Base-by-base conservation (phyloP, 2,329 filamentous ascomycete genomes). In the Aspergillus pseudoglaucus region DNA sequence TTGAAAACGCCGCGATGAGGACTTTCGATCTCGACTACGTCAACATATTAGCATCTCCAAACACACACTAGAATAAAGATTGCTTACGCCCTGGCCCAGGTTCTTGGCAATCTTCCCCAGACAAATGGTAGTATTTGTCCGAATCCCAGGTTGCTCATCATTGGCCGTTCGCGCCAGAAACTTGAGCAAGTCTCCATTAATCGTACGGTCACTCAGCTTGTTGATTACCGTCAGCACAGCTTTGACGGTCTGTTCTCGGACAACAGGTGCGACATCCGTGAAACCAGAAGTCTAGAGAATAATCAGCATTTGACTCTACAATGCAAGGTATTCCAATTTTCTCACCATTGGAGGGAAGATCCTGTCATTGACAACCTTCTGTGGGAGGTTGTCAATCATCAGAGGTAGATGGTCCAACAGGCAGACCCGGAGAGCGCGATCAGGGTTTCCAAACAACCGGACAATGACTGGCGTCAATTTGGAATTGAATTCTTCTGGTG, bases 91-190 rank as follows among this genome's bases (percentile, higher is more conserved):
- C 1, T 80, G 75, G 1, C 89, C 88, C 1, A 98, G 75, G 59
- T 95, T 87, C 59, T 89, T 90, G 12, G 93, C 90, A 58, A 98
- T 96, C 63, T 96, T 97, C 18, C 93, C 93, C 0, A 98, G 73
- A 64, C 91, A 97, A 47, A 98, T 98, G 1, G 93, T 98, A 0
- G 93, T 98, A 65, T 98, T 98, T 7, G 93, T 98, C 52, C 93
- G 82, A 55, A 98, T 98, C 0, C 93, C 93, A 1, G 93, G 90
- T 62, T 98, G 91, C 59, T 97, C 93, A 53, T 98, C 93, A 59
- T 97, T 98, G 41, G 93, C 90, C 1, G 91, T 96, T 67, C 95
- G 96, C 39, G 93, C 93, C 23, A 98, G 78, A 62, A 95, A 86
- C 59, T 87, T 87, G 18, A 98, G 74, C 9, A 98, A 77, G 58